Percentiles rank a stretch among this genome's conserved stretches.
These are phyloP conservation scores for Euphorbia schlechtendalii DNA, from an alignment of 441 rosid genomes.

Conservation along the genomic window DNA sequence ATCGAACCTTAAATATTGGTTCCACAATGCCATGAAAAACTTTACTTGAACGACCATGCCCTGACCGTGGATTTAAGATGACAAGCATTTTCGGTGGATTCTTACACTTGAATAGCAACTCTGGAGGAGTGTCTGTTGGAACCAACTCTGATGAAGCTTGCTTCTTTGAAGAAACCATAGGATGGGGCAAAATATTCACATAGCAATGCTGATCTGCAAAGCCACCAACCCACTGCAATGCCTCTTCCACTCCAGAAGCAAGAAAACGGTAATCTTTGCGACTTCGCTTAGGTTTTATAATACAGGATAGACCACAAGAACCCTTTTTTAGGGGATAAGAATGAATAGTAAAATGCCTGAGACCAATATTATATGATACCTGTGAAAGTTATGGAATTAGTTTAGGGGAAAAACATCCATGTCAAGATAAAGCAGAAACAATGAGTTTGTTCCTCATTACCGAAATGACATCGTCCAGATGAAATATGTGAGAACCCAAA, in stretches of 20 bases:
- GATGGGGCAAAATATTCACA: conserved; percentile 91
- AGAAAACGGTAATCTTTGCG: conserved; percentile 78
- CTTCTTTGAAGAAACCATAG: conserved; percentile 87
- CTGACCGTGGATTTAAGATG: conserved; percentile 96
- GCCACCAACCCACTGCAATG: conserved; percentile 96
- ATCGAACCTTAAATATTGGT: conserved; percentile 86
- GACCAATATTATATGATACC: conserved; percentile 80
- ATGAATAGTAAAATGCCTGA: conserved; percentile 89
- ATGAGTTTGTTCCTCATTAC: conserved; percentile 26
- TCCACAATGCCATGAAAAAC: conserved; percentile 85
- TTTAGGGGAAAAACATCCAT: not conserved
- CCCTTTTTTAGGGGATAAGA: conserved; percentile 66
- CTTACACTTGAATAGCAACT: conserved; percentile 83
- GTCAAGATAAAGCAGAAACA: not conserved
- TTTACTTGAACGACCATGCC: conserved; percentile 90
- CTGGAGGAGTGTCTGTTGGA: conserved; percentile 85
- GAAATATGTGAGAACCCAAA: conserved; percentile 76
- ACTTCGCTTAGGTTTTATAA: conserved; percentile 67
- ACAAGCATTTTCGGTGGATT: conserved; percentile 91
- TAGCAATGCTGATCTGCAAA: conserved; percentile 95
- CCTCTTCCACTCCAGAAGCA: conserved; percentile 73
- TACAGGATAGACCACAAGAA: conserved; percentile 73
- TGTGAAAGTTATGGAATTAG: conserved; percentile 25
- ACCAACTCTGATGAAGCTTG: conserved; percentile 83
- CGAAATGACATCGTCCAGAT: conserved; percentile 72